A percentile compares a stretch with the other conserved stretches of the same genome.
Evolutionary conservation across 2,329 filamentous ascomycete species (phyloP).

Genomic region (Fusarium sp.): DNA sequence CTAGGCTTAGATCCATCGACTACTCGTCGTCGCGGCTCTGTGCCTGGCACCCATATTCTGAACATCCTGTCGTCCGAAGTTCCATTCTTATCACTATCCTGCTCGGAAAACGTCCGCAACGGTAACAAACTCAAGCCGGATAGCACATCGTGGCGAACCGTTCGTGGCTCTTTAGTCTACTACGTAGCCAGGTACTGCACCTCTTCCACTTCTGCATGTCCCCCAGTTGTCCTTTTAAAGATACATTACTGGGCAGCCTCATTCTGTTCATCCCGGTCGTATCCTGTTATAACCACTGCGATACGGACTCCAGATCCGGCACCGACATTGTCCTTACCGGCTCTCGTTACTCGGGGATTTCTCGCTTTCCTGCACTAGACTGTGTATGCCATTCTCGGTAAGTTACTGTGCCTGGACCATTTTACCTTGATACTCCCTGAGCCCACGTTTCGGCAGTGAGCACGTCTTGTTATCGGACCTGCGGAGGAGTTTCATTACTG

Average conservation of each 20-base stretch:
- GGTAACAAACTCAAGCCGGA: conserved; percentile 34
- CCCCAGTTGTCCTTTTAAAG: conserved; percentile 33
- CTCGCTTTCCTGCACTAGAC: conserved; percentile 41
- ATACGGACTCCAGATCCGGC: conserved; percentile 30
- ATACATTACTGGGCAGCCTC: conserved; percentile 39
- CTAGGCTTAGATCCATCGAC: conserved; percentile 41
- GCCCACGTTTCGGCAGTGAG: conserved; percentile 44
- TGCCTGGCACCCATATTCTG: conserved; percentile 33
- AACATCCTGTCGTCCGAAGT: conserved; percentile 51
- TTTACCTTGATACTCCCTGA: conserved; percentile 37
- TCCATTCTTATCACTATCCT: conserved; percentile 25
- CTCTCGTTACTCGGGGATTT: conserved; percentile 40
- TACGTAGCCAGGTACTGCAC: conserved; percentile 22
- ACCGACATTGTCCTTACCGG: conserved; percentile 23
- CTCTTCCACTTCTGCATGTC: conserved; percentile 32
- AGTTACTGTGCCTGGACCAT: conserved; percentile 39
- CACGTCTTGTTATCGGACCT: conserved; percentile 41
- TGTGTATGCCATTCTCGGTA: conserved; percentile 42
- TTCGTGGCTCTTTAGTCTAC: conserved; percentile 20
- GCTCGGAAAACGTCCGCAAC: conserved; percentile 47
- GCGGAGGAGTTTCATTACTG: conserved; percentile 43
- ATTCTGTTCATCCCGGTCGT: conserved; percentile 19
- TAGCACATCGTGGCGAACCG: conserved; percentile 28
- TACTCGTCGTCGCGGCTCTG: conserved; percentile 41
- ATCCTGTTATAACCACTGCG: conserved; percentile 29